phyloP scores from a whole-genome alignment of 1,284 basidiomycete species.

The Austroboletus niveus region DNA sequence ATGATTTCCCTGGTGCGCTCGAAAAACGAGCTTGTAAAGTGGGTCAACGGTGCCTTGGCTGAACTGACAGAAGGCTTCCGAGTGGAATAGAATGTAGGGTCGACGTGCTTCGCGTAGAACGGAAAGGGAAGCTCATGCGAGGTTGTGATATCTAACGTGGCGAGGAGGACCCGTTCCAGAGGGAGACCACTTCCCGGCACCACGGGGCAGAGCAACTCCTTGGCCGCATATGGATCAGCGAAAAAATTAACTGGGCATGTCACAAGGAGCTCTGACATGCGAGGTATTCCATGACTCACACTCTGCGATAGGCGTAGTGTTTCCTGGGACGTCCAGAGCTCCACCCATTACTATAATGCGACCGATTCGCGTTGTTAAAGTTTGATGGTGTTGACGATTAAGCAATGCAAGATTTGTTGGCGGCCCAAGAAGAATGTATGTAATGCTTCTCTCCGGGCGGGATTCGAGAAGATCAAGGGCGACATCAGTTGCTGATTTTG shows the following conservation, averaged over 20 bases:
- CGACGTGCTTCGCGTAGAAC: constrained; percentile 52
- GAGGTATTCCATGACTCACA: constrained; percentile 43
- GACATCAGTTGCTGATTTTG: constrained; percentile 58
- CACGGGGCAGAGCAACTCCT: constrained; percentile 52
- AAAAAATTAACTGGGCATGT: constrained; percentile 80
- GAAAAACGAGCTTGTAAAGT: constrained; percentile 81
- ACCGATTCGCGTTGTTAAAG: constrained; percentile 61
- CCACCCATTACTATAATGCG: constrained; percentile 93
- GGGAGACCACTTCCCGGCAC: constrained; percentile 45
- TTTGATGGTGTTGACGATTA: constrained; percentile 55
- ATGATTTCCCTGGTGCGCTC: constrained; percentile 71
- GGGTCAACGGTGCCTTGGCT: constrained; percentile 54
- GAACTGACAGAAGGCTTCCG: constrained; percentile 42
- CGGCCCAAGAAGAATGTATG: constrained; percentile 87
- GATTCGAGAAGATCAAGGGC: constrained; percentile 65
- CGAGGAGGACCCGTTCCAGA: constrained; percentile 64
- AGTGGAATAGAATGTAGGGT: constrained; percentile 52
- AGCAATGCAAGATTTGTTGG: constrained; percentile 83
- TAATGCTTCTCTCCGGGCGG: constrained; percentile 63
- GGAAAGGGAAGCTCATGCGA: constrained; percentile 76
- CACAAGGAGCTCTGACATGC: constrained; percentile 1
- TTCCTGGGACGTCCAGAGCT: constrained; percentile 91
- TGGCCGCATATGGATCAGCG: constrained; percentile 87
- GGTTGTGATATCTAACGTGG: constrained; percentile 82
- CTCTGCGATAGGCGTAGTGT: constrained; percentile 81